Conservation (phyloP, 148 eudicot genomes). For the Diospyros kaki region DNA sequence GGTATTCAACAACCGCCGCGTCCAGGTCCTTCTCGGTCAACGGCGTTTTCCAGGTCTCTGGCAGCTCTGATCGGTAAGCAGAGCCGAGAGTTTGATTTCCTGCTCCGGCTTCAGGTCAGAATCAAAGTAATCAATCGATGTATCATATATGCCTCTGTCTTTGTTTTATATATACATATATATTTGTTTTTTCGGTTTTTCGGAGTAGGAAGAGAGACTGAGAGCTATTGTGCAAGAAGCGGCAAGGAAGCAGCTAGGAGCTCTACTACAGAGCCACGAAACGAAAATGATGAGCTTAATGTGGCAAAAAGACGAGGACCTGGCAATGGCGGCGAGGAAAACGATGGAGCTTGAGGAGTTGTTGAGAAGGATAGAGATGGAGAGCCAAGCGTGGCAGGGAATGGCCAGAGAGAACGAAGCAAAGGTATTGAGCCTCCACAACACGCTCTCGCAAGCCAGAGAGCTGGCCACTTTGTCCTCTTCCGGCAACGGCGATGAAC, state of each 20-base stretch:
- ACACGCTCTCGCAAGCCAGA: slow-evolving; percentile 22
- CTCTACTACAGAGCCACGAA: slow-evolving; percentile 24
- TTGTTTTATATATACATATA: neutral
- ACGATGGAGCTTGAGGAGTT: slow-evolving; percentile 33
- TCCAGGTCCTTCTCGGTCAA: neutral
- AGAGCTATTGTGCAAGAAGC: slow-evolving; percentile 29
- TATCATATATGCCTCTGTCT: no score
- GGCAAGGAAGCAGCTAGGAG: slow-evolving; percentile 20
- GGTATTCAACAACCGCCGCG: slow-evolving; percentile 10
- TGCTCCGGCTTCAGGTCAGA: slow-evolving; percentile 49
- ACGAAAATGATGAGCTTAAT: slow-evolving; percentile 23
- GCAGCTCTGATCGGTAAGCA: slow-evolving; percentile 39
- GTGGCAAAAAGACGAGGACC: slow-evolving; percentile 31
- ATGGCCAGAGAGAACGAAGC: slow-evolving; percentile 40
- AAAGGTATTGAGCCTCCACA: slow-evolving; percentile 21
- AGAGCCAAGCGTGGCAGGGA: slow-evolving; percentile 38
- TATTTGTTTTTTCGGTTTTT: neutral
- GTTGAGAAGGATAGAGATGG: slow-evolving; percentile 27
- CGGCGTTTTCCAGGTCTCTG: slow-evolving; percentile 23
- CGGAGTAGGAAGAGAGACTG: slow-evolving; percentile 38
- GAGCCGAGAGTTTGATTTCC: slow-evolving; percentile 35
- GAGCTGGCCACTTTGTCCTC: slow-evolving; percentile 4
- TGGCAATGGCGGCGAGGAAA: slow-evolving; percentile 27
- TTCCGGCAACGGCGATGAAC: slow-evolving; percentile 24
- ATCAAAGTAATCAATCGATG: neutral